Base-by-base conservation (phyloP, 75 land plant species). In the Gnetum montanum region DNA sequence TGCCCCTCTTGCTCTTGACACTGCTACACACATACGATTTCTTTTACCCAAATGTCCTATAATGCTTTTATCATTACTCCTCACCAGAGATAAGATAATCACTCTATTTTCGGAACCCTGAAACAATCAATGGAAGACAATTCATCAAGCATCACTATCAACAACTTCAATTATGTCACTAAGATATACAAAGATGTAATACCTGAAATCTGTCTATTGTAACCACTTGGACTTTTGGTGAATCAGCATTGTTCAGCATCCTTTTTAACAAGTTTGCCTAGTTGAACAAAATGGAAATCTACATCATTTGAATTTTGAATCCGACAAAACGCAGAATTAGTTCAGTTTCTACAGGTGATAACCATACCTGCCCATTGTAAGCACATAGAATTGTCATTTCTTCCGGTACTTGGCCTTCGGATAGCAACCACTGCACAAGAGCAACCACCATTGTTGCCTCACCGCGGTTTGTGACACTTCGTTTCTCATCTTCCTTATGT, bases 391-490 rank as follows among this genome's bases (percentile, higher is more conserved):
- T 46, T 23, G 56, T 64, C 31, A 68, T 44, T 12, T 65, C 45
- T 4, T 53, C 12, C 22, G 54, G 69, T 3, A 20, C 43, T 30
- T 50, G 44, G n/a, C 69, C 58, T 53, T 68, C 58, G 8, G 67
- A 45, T 10, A 64, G 16, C 27, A 68, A 34, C 68, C 68, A 68
- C 15, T 43, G 13, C 19, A 51, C 34, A 19, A 68, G 54, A 8
- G 67, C 70, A 27, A 64, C 35, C n/a, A 68, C 68, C 68, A 68
- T 63, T 18, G 41, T 28, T 30, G 70, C 70, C 31, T 68, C 70
- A 4, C 41, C 58, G 6, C 52, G 18, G 48, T 68, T 68, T 33
- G 41, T 22, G 25, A 31, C 43, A 56, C 70, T 68, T 34, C 70
- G 68, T 47, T 36, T 34, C 10, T 54, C 44, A 26, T 33, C 20